These are phyloP conservation scores for Penicillium sp. DNA, from an alignment of 2,329 filamentous ascomycete species.

Conservation along the genomic window DNA sequence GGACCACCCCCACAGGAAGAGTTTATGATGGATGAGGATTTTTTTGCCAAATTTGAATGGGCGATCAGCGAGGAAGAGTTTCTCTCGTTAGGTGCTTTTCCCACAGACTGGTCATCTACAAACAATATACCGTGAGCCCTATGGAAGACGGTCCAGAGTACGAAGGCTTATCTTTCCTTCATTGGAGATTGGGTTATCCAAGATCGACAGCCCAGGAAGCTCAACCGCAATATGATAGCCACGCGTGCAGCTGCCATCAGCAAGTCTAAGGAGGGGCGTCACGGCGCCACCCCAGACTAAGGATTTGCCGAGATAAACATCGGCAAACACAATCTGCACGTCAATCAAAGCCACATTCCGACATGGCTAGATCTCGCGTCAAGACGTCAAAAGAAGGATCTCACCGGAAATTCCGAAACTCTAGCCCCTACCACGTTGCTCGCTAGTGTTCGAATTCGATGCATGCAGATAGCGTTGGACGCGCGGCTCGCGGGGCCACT, in stretches of 20 bases:
- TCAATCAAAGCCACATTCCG: not conserved
- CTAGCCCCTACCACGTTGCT: not conserved
- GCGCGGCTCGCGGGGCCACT: not conserved
- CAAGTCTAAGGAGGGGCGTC: too few species aligned
- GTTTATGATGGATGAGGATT: conserved; percentile 38
- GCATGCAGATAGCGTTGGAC: not conserved
- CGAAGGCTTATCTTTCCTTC: not conserved
- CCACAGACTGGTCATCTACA: conserved; percentile 21
- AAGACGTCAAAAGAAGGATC: not conserved
- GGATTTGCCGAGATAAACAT: not conserved
- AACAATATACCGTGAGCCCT: conserved; percentile 17
- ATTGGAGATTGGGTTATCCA: not conserved
- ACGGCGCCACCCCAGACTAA: not conserved
- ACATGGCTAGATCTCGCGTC: not conserved
- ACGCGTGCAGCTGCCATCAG: not conserved
- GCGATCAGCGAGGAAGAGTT: conserved; percentile 34
- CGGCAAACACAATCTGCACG: not conserved
- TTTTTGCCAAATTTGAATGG: conserved; percentile 44
- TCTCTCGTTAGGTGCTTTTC: conserved; percentile 28
- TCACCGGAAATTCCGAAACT: not conserved
- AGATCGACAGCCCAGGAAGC: not conserved
- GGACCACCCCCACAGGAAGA: conserved; percentile 20
- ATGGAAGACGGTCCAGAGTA: not conserved
- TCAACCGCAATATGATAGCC: not conserved
- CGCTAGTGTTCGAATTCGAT: not conserved